Evolutionary conservation across 768 basidiomycete species (phyloP).

Genomic region (Boletus bicolor): DNA sequence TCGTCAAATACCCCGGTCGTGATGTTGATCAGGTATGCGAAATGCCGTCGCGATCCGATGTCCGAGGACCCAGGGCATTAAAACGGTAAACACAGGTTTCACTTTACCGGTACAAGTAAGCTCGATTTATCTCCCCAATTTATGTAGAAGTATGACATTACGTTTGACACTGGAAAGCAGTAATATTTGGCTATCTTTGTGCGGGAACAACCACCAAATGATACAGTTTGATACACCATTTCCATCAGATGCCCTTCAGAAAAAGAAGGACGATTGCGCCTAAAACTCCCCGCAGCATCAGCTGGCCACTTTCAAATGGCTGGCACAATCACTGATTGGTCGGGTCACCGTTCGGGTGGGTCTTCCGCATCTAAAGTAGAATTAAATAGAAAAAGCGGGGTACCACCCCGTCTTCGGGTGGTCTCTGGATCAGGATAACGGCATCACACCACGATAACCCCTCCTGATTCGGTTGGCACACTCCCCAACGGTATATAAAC

Average conservation of each 20-base stretch:
- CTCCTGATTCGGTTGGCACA: slow-evolving; percentile 2
- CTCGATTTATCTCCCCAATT: neutral
- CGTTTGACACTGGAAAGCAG: neutral
- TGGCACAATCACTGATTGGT: neutral
- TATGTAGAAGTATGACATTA: neutral
- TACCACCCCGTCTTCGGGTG: neutral
- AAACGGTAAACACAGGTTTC: neutral
- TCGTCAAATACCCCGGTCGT: neutral
- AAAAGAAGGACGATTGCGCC: too few species aligned
- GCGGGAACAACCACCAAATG: neutral
- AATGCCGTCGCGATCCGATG: neutral
- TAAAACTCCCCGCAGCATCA: neutral
- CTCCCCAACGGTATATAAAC: slow-evolving; percentile 20
- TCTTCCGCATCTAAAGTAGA: neutral
- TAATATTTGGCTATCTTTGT: too few species aligned
- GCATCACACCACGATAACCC: slow-evolving; percentile 11
- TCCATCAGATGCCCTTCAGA: too few species aligned
- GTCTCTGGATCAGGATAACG: slow-evolving; percentile 10
- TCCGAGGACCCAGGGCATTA: neutral
- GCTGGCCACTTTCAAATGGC: neutral
- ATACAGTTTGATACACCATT: neutral
- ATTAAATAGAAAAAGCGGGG: neutral
- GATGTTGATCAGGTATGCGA: neutral
- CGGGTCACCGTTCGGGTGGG: neutral
- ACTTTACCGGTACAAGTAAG: neutral